phyloP scores from a whole-genome alignment of 2,329 filamentous ascomycete species.

The Hortaea werneckii region DNA sequence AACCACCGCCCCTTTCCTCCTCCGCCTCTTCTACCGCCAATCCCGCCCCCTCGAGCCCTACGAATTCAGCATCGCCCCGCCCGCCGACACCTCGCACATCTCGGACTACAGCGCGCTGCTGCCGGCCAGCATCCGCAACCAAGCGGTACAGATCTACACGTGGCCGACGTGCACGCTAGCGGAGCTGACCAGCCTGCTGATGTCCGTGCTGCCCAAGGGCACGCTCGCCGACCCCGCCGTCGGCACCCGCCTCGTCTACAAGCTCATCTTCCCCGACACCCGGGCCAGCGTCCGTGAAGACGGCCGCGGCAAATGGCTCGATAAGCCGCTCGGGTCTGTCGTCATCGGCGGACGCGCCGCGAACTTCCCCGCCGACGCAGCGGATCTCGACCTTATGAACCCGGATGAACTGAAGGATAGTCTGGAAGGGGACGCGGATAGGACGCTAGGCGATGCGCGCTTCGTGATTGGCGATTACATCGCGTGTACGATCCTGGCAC shows the following conservation, averaged over 20 bases:
- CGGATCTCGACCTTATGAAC: conserved; percentile 19
- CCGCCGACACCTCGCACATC: conserved; percentile 22
- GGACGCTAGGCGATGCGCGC: conserved; percentile 63
- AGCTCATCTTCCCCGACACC: conserved; percentile 74
- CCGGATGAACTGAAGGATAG: conserved; percentile 23
- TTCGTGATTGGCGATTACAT: conserved; percentile 89
- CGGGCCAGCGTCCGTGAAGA: conserved; percentile 33
- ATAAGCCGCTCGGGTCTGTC: conserved; percentile 74
- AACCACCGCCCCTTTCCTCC: conserved; percentile 66
- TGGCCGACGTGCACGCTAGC: conserved; percentile 72
- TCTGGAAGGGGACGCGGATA: conserved; percentile 50
- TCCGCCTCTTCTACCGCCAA: conserved; percentile 74
- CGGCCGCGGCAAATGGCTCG: conserved; percentile 54
- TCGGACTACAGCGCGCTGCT: conserved; percentile 42
- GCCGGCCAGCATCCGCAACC: conserved; percentile 37
- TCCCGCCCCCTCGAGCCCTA: conserved; percentile 65
- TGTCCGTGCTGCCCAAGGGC: conserved; percentile 50
- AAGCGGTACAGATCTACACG: conserved; percentile 65
- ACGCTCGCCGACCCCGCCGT: conserved; percentile 64
- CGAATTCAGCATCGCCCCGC: conserved; percentile 51
- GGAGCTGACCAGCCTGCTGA: conserved; percentile 71
- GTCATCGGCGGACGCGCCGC: conserved; percentile 50
- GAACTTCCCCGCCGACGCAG: conserved; percentile 23
- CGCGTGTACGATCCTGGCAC: conserved; percentile 69
- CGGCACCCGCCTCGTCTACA: conserved; percentile 78